phyloP scores from a whole-genome alignment of 129 eudicot species.

The Flaveria brownii region DNA sequence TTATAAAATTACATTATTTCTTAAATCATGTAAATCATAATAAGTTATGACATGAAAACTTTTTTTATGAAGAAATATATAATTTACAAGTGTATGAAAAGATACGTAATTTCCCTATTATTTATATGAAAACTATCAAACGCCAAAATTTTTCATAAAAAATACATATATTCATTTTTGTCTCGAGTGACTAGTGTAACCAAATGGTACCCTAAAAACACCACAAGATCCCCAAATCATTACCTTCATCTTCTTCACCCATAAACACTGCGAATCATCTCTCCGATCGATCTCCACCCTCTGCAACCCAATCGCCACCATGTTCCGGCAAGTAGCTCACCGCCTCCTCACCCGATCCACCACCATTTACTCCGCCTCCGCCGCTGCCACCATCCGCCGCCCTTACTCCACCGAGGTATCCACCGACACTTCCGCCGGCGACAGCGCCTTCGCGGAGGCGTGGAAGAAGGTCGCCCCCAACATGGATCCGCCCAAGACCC shows the following conservation, averaged over 20 bases:
- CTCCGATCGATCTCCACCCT: constrained; percentile 39
- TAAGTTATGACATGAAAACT: no score
- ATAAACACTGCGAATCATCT: not conserved
- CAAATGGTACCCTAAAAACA: not conserved
- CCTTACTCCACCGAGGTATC: constrained; percentile 55
- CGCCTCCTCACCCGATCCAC: no score
- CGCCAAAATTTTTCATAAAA: no score
- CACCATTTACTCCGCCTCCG: constrained; percentile 33
- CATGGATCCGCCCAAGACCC: constrained; percentile 78
- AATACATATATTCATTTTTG: no score
- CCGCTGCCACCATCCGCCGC: constrained; percentile 37
- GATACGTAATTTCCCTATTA: no score
- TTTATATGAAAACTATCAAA: no score
- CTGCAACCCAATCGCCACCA: constrained; percentile 46
- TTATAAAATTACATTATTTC: no score
- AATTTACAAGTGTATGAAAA: no score
- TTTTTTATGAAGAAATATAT: no score
- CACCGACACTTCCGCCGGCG: constrained; percentile 38
- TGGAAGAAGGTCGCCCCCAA: constrained; percentile 72
- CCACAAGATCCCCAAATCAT: not conserved
- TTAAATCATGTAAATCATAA: no score
- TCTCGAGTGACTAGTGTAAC: no score
- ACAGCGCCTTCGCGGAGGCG: constrained; percentile 46
- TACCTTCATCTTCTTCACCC: not conserved
- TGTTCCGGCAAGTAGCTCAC: constrained; percentile 62